phyloP scores from a whole-genome alignment of 192 early-diverging fungal species.

The Linnemannia elongata region DNA sequence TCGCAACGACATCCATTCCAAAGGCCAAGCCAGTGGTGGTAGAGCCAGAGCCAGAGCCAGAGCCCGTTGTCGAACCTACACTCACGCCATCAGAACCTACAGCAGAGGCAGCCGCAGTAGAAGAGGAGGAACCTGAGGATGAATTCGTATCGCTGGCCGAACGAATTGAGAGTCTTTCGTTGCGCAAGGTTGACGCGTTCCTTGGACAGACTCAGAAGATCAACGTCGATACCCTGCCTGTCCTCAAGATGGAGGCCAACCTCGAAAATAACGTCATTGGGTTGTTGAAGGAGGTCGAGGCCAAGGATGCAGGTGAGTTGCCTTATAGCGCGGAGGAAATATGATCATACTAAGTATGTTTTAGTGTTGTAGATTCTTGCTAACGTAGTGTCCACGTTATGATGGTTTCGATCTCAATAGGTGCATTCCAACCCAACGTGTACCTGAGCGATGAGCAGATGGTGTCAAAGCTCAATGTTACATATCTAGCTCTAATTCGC shows the following conservation, averaged over 20 bases:
- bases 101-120: neutral
- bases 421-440: conserved; percentile 32
- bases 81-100: neutral
- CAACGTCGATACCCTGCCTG: conserved; percentile 49
- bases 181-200: conserved; percentile 55
- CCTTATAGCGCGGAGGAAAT: neutral
- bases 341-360: neutral
- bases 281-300: conserved; percentile 47
- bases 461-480: conserved; percentile 60
- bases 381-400: neutral
- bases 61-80: conserved; percentile 17
- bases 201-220: conserved; percentile 45
- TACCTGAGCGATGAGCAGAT: conserved; percentile 51
- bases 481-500: conserved; percentile 59
- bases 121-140: conserved; percentile 38
- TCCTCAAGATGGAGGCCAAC: conserved; percentile 52
- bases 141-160: conserved; percentile 54
- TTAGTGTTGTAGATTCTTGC: neutral
- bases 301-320: conserved; percentile 41
- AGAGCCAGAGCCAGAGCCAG: conserved; percentile 40
- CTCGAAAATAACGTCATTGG: conserved; percentile 55
- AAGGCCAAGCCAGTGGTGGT: conserved; percentile 36
- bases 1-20: conserved; percentile 55
- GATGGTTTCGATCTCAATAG: conserved; percentile 1
- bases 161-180: conserved; percentile 34